Evolutionary conservation across 2,329 filamentous ascomycete species (phyloP), one percentile per base, ranked within the genome.

Genomic region (Epichloe brachyelytri): DNA sequence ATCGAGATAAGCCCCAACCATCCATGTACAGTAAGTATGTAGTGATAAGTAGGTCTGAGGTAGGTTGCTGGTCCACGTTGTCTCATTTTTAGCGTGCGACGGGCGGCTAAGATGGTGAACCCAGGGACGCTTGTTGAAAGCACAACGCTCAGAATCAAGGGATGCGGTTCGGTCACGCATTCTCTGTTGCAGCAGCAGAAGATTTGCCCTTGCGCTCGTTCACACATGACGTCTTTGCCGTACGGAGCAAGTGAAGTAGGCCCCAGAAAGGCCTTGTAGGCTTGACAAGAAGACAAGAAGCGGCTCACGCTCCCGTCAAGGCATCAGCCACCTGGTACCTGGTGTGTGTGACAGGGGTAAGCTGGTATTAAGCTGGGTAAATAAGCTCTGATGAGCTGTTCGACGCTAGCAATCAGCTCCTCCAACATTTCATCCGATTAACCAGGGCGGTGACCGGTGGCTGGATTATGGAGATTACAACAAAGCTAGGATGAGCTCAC

Each of bases 1-100:
- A 48, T 36, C 43, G 26, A 34, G 43, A 48, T 48, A 33, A 39
- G 26, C 39, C 44, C 49, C n/a, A 40, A 5, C 43, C 41, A 50
- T 43, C 41, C 43, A 47, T 33, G 43, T 40, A 19, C 8, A 26
- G 26, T 26, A 26, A 26, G 26, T 26, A 26, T 8, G 7, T 30
- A 26, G 22, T 26, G 22, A 26, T 26, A 26, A 26, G 22, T 1
- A 30, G 26, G 17, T 48, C 34, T 48, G 39, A 51, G n/a, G 39
- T 33, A 51, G n/a, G 39, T 33, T 33, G 12, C 34, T 41, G 50
- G 46, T 46, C 50, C 50, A 52, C 46, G 22, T 26, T 30, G 46
- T 51, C 50, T 48, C 39, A 26, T 22, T 22, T 26, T 26, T 26
- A 38, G 44, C 34, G 45, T 33, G 26, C 45, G 37, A 20, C 26